Base-by-base conservation (phyloP, 1,284 basidiomycete species). In the Rhodotorula sp. region DNA sequence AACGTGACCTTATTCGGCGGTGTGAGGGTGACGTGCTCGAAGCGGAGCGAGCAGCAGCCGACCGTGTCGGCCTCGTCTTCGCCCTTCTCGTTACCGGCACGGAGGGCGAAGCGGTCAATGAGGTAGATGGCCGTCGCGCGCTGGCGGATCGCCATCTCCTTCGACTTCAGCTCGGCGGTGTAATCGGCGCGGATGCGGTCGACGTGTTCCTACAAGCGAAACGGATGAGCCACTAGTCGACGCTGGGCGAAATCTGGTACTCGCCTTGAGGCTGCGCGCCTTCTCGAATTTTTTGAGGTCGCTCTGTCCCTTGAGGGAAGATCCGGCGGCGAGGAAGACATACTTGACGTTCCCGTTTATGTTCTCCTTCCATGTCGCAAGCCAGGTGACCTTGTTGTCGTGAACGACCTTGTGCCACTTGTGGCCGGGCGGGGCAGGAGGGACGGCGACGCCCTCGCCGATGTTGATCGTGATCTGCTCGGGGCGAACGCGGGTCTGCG, bases 61-160 rank as follows among this genome's bases (percentile, higher is more conserved):
- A 97, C 92, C 0, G 94, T 98, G 79, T 98, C 94, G 1, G 94
- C 94, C 81, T 97, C 94, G 74, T 98, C 94, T 77, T 96, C 94
- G 57, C 93, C 94, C 82, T 98, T 98, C 82, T 98, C 94, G 81
- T 97, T 97, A 78, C 94, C 94, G 58, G 93, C 94, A 85, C 94
- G 91, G 79, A 98, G 89, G 32, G 94, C 94, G 36, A 96, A 86
- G 77, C 87, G 87, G 82, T 98, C 94, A 78, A 98, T 97, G 82
- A 98, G 92, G 81, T 98, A 98, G 87, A 97, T 91, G 19, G 94
- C 90, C 0, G 94, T 97, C 13, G 94, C 94, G 48, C 94, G 88
- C 81, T 96, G 94, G 56, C 94, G 88, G 73, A 91, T 90, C 15
- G 88, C 90, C 90, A 93, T 97, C 73, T 92, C 85, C 81, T 95